Percentiles rank a stretch among this genome's conserved stretches.
Evolutionary conservation across 371 early-diverging fungal genomes (phyloP).

Genomic region (Batkoa obscura): DNA sequence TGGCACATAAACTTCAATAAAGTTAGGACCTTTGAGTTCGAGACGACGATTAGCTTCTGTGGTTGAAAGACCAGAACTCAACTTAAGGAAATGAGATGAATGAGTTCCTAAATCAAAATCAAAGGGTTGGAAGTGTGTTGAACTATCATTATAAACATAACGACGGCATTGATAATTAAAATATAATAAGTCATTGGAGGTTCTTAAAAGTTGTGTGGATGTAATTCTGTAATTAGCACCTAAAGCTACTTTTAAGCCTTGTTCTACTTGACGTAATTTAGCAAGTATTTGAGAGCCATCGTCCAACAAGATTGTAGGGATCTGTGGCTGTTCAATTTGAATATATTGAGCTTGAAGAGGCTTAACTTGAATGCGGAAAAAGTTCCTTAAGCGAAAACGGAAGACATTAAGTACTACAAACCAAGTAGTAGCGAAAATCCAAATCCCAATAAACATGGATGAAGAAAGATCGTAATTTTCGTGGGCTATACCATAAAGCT

Average conservation of each 20-base stretch:
- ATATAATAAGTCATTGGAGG: constrained; percentile 21
- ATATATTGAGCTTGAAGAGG: constrained; percentile 26
- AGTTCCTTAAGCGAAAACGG: constrained; percentile 26
- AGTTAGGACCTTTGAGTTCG: constrained; percentile 50
- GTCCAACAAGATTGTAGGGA: constrained; percentile 29
- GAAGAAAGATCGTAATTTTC: constrained; percentile 28
- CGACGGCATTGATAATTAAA: constrained; percentile 60
- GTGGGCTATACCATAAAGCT: constrained; percentile 22
- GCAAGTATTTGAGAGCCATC: constrained; percentile 17
- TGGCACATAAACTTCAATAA: constrained; percentile 40
- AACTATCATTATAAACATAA: constrained; percentile 25
- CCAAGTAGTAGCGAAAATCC: constrained; percentile 20
- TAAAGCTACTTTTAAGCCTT: constrained; percentile 7
- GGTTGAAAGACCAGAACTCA: constrained; percentile 24
- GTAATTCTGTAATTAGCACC: constrained; percentile 18
- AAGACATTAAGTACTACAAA: constrained; percentile 25
- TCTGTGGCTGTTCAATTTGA: constrained; percentile 34
- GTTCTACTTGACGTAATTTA: constrained; percentile 16
- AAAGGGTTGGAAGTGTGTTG: constrained; percentile 29
- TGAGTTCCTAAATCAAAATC: constrained; percentile 33
- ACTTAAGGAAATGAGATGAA: constrained; percentile 18
- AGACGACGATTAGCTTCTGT: constrained; percentile 35
- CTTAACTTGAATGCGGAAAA: constrained; percentile 33
- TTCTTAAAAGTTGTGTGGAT: constrained; percentile 18
- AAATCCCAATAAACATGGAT: constrained; percentile 34